Conservation (phyloP, 1,284 basidiomycete genomes). For the Ustilago esculenta region DNA sequence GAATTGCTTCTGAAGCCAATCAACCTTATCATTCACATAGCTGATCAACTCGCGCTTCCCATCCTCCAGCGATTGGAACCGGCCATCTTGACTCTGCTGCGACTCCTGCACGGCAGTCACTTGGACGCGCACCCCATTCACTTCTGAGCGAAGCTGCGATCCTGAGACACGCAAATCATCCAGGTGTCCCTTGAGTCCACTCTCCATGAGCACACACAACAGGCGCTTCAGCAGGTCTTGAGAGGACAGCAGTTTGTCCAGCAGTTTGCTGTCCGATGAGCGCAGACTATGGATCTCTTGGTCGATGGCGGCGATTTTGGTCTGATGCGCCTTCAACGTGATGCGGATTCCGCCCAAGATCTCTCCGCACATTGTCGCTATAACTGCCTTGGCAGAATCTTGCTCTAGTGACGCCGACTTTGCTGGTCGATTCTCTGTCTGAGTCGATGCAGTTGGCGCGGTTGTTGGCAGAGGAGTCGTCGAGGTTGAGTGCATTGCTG, state of each 20-base stretch:
- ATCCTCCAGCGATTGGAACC: constrained; percentile 4
- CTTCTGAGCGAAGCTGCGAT: not conserved
- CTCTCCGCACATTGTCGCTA: not conserved
- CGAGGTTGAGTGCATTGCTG: no score
- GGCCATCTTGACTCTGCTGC: constrained; percentile 1
- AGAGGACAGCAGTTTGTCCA: constrained; percentile 8
- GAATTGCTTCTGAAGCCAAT: constrained; percentile 11
- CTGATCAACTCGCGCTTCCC: constrained; percentile 1
- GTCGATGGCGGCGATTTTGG: constrained; percentile 1
- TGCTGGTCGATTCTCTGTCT: not conserved
- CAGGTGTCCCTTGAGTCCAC: not conserved
- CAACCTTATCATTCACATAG: not conserved
- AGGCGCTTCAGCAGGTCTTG: constrained; percentile 17
- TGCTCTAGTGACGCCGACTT: not conserved
- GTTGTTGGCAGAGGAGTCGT: no score
- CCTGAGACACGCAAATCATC: not conserved
- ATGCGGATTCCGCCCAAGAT: not conserved
- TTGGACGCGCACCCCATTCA: not conserved
- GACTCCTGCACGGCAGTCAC: not conserved
- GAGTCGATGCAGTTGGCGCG: no score
- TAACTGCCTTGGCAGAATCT: not conserved
- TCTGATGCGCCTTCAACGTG: constrained; percentile 8
- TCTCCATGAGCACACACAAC: constrained; percentile 2
- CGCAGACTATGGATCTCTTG: not conserved
- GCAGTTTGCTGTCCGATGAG: not conserved